Evolutionary conservation across 2,329 filamentous ascomycete species (phyloP).

Genomic region (Aspergillus alliaceus): DNA sequence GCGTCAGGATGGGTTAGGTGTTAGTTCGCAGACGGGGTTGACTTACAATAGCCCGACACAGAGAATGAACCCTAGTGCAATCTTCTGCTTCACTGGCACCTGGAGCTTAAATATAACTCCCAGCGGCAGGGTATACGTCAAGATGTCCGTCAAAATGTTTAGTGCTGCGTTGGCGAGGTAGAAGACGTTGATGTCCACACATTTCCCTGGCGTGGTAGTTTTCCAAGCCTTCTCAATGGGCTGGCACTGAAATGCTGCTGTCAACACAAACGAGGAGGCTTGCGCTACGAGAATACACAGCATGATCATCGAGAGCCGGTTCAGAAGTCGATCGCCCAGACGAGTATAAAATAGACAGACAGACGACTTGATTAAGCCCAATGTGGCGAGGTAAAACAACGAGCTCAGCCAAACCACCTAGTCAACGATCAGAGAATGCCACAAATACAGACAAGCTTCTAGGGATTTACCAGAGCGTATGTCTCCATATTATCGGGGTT

Average conservation of each 20-base stretch:
- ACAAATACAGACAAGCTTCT: too few relatives aligned
- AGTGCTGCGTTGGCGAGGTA: constrained; percentile 57
- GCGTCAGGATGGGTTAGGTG: background rate
- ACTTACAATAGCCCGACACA: constrained; percentile 49
- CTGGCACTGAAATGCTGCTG: constrained; percentile 46
- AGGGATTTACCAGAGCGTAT: constrained; percentile 10
- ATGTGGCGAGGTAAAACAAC: constrained; percentile 49
- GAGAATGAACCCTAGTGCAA: constrained; percentile 51
- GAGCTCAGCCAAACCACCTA: constrained; percentile 49
- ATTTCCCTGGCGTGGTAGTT: constrained; percentile 35
- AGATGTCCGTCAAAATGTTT: constrained; percentile 61
- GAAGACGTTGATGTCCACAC: constrained; percentile 51
- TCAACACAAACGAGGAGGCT: constrained; percentile 43
- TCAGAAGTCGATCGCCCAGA: constrained; percentile 41
- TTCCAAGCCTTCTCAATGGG: constrained; percentile 45
- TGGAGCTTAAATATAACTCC: constrained; percentile 48
- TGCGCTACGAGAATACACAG: constrained; percentile 42
- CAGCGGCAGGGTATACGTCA: constrained; percentile 55
- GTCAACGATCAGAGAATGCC: background rate
- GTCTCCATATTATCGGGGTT: constrained; percentile 8
- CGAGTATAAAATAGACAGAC: constrained; percentile 49
- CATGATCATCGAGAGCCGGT: constrained; percentile 39
- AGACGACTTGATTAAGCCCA: constrained; percentile 52
- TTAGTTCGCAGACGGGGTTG: background rate
- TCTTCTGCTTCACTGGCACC: constrained; percentile 49